A percentile compares a stretch with the other conserved stretches of the same genome.
These are phyloP conservation scores for Pyracantha coccinea DNA, from an alignment of 331 rosid genomes.

Conservation along the genomic window DNA sequence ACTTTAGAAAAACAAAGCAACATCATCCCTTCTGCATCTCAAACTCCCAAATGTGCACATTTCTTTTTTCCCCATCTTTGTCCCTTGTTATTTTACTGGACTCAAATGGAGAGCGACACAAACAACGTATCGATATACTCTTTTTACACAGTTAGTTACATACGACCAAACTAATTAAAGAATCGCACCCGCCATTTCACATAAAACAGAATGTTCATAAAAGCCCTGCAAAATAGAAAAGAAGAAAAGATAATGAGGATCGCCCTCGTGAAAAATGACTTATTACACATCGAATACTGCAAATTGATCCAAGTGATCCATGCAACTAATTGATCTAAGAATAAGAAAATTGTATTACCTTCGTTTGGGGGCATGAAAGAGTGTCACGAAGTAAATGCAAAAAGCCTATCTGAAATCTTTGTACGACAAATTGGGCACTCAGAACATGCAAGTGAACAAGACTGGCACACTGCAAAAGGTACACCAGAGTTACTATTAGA, in stretches of 20 bases:
- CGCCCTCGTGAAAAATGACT: background rate
- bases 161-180: conserved; percentile 72
- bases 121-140: conserved; percentile 43
- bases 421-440: conserved; percentile 98
- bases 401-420: conserved; percentile 91
- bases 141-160: conserved; percentile 47
- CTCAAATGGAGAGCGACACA: conserved; percentile 22
- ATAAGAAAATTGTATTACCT: conserved; percentile 32
- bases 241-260: background rate
- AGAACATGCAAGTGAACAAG: conserved; percentile 95
- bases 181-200: conserved; percentile 41
- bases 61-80: conserved; percentile 20
- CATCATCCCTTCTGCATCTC: conserved; percentile 25
- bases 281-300: background rate
- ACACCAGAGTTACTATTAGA: conserved; percentile 3
- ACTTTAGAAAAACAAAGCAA: conserved; percentile 29
- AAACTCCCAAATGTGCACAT: conserved; percentile 19
- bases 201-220: conserved; percentile 22
- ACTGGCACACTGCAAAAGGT: conserved; percentile 81
- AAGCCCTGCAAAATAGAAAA: conserved; percentile 38
- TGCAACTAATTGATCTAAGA: background rate
- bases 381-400: conserved; percentile 78
- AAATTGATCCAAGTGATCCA: background rate
- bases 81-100: conserved; percentile 44
- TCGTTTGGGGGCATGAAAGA: conserved; percentile 11